Evolutionary conservation across 2,329 filamentous ascomycete species (phyloP), one percentile per base, ranked within the genome.

Genomic region (Xylariaceae sp.): DNA sequence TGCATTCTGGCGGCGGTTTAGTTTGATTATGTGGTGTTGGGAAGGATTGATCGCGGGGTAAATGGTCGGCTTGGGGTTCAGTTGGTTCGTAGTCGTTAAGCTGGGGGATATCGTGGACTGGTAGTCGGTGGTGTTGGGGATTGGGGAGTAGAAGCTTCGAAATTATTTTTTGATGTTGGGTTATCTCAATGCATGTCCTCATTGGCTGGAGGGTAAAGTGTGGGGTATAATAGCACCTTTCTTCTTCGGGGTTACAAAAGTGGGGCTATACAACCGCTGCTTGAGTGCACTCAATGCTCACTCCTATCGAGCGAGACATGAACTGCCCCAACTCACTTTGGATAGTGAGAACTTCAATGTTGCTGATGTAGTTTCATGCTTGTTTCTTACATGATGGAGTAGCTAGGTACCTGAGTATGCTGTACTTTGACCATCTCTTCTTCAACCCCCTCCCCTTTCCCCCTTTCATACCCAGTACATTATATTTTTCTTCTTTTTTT

Each of bases 1-100:
- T 86, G 83, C 83, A 86, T 85, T 14, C 56, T 67, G 45, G 14
- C 48, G 54, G 45, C 21, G 17, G n/a, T 41, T 34, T 33, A n/a
- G 3, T 3, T 24, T 6, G 14, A 44, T 23, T 46, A 3, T n/a
- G 17, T 17, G 21, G 6, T 14, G 23, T 28, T 24, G 14, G n/a
- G n/a, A n/a, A n/a, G n/a, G n/a, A n/a, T n/a, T n/a, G n/a, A n/a
- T n/a, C n/a, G n/a, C n/a, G n/a, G n/a, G n/a, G n/a, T n/a, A n/a
- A n/a, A n/a, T n/a, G 16, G 21, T 24, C 19, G 41, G 29, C 9
- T 43, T 12, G 11, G 26, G 23, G 6, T 19, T 37, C 5, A 16
- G 34, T 33, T 3, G 26, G 17, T n/a, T 29, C 12, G 16, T 34
- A 9, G 28, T 14, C 6, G 16, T 14, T 14, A 16, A 21, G 12